Conservation (phyloP, 192 early-diverging fungal species). For the Thamnidium elegans region DNA sequence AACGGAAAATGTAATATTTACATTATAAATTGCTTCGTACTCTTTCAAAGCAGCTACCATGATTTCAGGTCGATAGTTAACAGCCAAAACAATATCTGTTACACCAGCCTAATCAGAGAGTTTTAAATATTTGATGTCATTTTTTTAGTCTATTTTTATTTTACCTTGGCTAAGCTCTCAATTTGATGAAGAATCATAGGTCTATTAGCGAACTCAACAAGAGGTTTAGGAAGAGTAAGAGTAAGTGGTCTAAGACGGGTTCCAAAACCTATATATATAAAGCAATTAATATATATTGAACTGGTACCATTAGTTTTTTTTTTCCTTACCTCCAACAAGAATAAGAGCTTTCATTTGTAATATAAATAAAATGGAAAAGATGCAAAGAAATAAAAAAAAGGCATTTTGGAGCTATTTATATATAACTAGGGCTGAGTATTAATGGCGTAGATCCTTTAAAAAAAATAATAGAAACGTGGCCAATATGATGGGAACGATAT, state of each 20-base stretch:
- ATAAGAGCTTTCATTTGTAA: conserved; percentile 74
- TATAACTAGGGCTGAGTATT: no score
- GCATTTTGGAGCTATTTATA: no score
- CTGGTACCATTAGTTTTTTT: neutral
- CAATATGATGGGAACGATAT: no score
- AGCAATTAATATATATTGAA: neutral
- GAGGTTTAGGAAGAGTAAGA: conserved; percentile 93
- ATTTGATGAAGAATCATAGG: conserved; percentile 99
- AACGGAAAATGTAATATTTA: conserved; percentile 95
- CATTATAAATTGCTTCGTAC: conserved; percentile 88
- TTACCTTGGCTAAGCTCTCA: conserved; percentile 92
- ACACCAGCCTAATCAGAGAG: conserved; percentile 82
- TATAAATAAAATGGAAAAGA: conserved; percentile 20
- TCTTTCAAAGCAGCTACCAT: conserved; percentile 93
- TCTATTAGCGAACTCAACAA: conserved; percentile 98
- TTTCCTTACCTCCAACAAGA: conserved; percentile 70
- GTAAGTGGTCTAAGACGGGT: conserved; percentile 97
- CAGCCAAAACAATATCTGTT: conserved; percentile 94
- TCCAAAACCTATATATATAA: conserved; percentile 76
- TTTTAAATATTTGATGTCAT: neutral
- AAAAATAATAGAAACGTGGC: no score
- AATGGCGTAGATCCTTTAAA: no score
- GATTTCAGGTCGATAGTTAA: conserved; percentile 98
- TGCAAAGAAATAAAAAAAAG: conserved; percentile 6
- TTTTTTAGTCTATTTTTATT: neutral